These are phyloP conservation scores for Phytomonas sp. DNA, from an alignment of 208 protist species.

Conservation along the genomic window DNA sequence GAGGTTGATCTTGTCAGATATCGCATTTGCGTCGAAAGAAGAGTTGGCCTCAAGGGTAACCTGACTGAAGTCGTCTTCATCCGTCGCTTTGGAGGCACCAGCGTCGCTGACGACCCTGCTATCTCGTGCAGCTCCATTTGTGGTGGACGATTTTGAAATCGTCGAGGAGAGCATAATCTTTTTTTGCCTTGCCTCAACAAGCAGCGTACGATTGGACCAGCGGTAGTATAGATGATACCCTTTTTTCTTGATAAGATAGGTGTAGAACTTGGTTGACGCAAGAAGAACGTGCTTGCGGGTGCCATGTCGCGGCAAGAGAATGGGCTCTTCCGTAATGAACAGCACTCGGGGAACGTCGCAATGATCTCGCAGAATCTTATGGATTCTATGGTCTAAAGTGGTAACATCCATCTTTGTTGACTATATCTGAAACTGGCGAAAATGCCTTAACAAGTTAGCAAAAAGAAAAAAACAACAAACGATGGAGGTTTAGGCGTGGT, in stretches of 20 bases:
- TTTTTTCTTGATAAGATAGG: constrained; percentile 78
- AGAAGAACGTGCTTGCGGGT: constrained; percentile 50
- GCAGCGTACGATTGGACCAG: constrained; percentile 65
- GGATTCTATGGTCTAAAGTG: constrained; percentile 30
- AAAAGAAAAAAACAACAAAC: not conserved
- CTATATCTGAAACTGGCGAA: not conserved
- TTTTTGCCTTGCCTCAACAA: constrained; percentile 19
- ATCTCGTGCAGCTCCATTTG: not conserved
- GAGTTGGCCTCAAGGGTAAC: constrained; percentile 39
- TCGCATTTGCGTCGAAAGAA: constrained; percentile 21
- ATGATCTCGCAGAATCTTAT: constrained; percentile 59
- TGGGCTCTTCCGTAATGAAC: constrained; percentile 34
- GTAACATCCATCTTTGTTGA: constrained; percentile 5
- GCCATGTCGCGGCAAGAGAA: constrained; percentile 43
- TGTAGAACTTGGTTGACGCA: constrained; percentile 57
- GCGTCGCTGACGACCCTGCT: constrained; percentile 20
- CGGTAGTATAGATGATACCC: constrained; percentile 61
- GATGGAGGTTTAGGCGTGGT: not conserved
- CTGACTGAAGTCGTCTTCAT: constrained; percentile 27
- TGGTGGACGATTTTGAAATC: not conserved
- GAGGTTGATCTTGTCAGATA: constrained; percentile 33
- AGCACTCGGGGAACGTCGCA: constrained; percentile 67
- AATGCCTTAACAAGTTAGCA: not conserved
- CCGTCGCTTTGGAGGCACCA: constrained; percentile 8
- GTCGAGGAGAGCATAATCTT: constrained; percentile 18